Evolutionary conservation across 2,329 filamentous ascomycete species (phyloP).

Genomic region (Didymella arachidicola): DNA sequence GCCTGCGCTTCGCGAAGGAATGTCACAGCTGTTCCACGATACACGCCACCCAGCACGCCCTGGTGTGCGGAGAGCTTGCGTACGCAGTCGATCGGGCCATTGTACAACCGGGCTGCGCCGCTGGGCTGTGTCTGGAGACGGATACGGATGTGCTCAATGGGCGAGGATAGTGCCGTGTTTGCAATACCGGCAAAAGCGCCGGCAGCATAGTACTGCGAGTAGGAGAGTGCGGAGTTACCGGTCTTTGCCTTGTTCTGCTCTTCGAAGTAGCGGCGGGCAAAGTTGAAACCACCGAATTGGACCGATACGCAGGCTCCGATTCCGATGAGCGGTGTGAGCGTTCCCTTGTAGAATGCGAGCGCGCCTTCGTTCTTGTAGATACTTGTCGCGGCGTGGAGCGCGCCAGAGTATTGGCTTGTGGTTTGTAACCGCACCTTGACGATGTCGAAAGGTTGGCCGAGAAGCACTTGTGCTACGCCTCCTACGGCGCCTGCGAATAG

Average conservation of each 20-base stretch:
- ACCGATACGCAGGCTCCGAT: constrained; percentile 98
- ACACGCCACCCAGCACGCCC: constrained; percentile 76
- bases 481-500: constrained; percentile 89
- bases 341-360: constrained; percentile 97
- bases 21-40: constrained; percentile 87
- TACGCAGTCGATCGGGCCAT: constrained; percentile 88
- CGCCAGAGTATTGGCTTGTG: constrained; percentile 78
- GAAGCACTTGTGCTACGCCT: constrained; percentile 89
- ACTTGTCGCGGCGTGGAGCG: constrained; percentile 78
- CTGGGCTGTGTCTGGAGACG: constrained; percentile 96
- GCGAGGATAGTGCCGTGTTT: constrained; percentile 86
- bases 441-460: constrained; percentile 72
- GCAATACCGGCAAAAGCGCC: constrained; percentile 92
- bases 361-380: constrained; percentile 91
- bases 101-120: constrained; percentile 78
- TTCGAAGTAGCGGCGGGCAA: constrained; percentile 86
- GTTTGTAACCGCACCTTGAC: constrained; percentile 98
- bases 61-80: constrained; percentile 76
- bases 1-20: constrained; percentile 88
- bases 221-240: constrained; percentile 66
- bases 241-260: constrained; percentile 65
- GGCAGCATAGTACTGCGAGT: constrained; percentile 86
- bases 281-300: constrained; percentile 97
- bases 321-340: constrained; percentile 89
- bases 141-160: constrained; percentile 97